phyloP scores from a whole-genome alignment of 306 rosid species.

The Cercis canadensis region DNA sequence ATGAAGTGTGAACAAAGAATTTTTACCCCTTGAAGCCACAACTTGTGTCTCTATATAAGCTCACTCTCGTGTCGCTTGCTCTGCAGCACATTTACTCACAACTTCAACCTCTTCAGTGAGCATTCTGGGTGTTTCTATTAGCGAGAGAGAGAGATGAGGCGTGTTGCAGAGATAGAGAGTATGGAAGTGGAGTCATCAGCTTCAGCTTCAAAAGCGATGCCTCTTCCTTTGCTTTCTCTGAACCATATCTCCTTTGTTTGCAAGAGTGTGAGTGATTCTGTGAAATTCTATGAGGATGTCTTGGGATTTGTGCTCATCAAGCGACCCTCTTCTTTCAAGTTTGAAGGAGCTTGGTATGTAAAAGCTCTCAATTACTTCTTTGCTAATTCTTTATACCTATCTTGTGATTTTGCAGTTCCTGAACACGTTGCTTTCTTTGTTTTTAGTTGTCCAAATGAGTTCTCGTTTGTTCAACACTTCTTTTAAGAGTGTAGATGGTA shows the following conservation, averaged over 20 bases:
- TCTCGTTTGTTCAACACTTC: neutral
- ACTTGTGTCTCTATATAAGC: conserved; percentile 27
- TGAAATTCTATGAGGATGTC: conserved; percentile 60
- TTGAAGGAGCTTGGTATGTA: conserved; percentile 74
- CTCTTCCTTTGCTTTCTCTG: conserved; percentile 56
- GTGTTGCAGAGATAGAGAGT: conserved; percentile 7
- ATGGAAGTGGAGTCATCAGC: conserved; percentile 3
- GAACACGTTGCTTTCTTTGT: neutral
- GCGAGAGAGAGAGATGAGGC: conserved; percentile 36
- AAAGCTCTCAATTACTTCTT: neutral
- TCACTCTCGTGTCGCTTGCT: neutral
- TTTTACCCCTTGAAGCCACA: no score
- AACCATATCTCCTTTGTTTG: conserved; percentile 73
- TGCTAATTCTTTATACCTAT: neutral
- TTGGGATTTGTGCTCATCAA: conserved; percentile 68
- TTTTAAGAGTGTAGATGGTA: no score
- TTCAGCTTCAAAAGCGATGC: conserved; percentile 25
- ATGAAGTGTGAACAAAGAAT: no score
- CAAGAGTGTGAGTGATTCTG: conserved; percentile 55
- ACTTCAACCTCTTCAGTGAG: no score
- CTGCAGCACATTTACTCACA: neutral
- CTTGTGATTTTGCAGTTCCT: neutral
- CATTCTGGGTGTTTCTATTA: neutral
- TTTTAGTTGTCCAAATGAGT: neutral
- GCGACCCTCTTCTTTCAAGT: conserved; percentile 74